Base-by-base conservation (phyloP, 116 monocot species). In the Iris pallida region DNA sequence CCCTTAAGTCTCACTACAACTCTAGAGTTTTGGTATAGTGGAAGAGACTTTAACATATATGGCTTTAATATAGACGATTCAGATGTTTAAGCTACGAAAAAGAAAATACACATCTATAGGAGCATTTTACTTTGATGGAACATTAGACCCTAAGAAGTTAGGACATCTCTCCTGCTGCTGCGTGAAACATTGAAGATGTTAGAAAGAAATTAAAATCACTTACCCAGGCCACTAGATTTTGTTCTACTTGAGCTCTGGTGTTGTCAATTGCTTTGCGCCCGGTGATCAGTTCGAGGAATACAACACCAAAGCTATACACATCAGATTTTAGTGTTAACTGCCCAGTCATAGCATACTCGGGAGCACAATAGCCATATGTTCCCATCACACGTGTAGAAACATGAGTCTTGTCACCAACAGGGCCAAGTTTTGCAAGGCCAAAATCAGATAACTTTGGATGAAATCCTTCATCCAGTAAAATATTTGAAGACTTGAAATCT, bases 401-500 rank as follows among this genome's bases (percentile, higher is more conserved):
- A 56, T 56, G 56, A 56, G 56, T 56, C 56, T 56, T 56, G 56
- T 56, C 56, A 16, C 56, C 56, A 56, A 56, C 56, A 16, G 56
- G 61, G 14, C 61, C 61, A 15, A 61, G 61, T 61, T 61, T 61
- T 61, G 61, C 61, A 42, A 61, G 14, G 12, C 61, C 61, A 61
- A 61, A 61, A 61, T 56, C 56, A 15, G 56, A 56, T 15, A 56
- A 16, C 56, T 56, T 56, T 14, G 56, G 56, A 15, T 56, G 61
- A 61, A 42, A 61, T 61, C 61, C 61, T 61, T 61, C 61, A 43
- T 42, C 61, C 13, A 61, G 61, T 12, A 61, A 41, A 11, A 61
- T 61, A 42, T 61, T 61, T 61, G 61, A 61, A 13, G 61, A 61
- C 43, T 61, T 61, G 4, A 61, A 61, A 61, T 61, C 61, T 61